Conservation (phyloP, 1,284 basidiomycete genomes). For the Agaricales sp. region DNA sequence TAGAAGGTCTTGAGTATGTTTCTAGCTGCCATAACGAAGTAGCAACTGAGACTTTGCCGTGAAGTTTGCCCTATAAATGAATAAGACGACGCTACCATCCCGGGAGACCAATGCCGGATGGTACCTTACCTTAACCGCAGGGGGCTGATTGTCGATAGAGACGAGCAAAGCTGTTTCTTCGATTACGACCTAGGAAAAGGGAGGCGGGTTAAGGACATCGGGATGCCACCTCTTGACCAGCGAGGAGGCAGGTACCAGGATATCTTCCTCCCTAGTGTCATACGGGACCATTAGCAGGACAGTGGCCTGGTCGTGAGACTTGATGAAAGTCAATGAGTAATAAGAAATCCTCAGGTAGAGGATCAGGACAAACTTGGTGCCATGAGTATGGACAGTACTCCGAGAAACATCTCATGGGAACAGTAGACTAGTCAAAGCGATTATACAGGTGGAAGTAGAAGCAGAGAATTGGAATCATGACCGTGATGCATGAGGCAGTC, state of each 20-base stretch:
- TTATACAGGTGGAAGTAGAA: no score
- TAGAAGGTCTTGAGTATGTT: constrained; percentile 39
- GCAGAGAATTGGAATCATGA: no score
- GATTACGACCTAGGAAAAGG: constrained; percentile 47
- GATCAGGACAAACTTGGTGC: constrained; percentile 37
- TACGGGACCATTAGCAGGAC: constrained; percentile 64
- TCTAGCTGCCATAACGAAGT: constrained; percentile 71
- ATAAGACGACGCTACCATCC: constrained; percentile 2
- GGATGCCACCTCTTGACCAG: no score
- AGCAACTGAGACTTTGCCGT: constrained; percentile 49
- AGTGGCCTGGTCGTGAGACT: constrained; percentile 75
- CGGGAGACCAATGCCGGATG: no score
- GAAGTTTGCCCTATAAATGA: constrained; percentile 49
- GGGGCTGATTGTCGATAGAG: constrained; percentile 46
- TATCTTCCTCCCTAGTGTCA: constrained; percentile 57
- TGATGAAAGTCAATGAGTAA: constrained; percentile 7
- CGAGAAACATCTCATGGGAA: no score
- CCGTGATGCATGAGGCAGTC: no score
- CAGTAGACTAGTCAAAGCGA: no score
- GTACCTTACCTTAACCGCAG: constrained; percentile 54
- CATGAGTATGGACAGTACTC: constrained; percentile 47
- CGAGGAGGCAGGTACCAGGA: constrained; percentile 31
- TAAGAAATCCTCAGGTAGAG: constrained; percentile 2
- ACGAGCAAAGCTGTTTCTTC: constrained; percentile 57
- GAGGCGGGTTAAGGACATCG: not conserved